phyloP scores from a whole-genome alignment of 2,329 filamentous ascomycete species.

The Pestalotiopsis sp. region DNA sequence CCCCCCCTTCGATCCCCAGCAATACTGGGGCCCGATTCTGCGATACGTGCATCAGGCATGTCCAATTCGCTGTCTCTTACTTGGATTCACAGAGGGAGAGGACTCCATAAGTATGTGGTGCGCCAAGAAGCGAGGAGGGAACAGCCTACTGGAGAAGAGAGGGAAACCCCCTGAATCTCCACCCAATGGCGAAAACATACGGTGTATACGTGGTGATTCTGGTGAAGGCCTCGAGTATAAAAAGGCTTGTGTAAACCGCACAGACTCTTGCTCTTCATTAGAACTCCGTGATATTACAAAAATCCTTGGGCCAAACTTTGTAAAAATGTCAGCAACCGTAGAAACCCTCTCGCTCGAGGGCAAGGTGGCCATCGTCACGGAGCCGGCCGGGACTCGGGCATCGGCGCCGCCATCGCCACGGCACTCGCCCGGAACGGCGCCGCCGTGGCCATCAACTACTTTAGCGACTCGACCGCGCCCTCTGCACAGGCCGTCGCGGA shows the following conservation, averaged over 20 bases:
- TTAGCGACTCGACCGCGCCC: constrained; percentile 18
- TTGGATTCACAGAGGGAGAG: no score
- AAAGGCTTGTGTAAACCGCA: not conserved
- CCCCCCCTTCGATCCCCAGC: no score
- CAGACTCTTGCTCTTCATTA: not conserved
- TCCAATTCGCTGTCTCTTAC: no score
- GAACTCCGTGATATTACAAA: not conserved
- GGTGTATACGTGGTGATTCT: not conserved
- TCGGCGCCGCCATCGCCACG: constrained; percentile 35
- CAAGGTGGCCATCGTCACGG: constrained; percentile 39
- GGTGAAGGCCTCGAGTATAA: not conserved
- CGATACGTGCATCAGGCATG: no score
- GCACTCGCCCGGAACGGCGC: constrained; percentile 25
- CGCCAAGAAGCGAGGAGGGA: no score
- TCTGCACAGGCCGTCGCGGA: constrained; percentile 19
- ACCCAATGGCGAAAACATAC: no score
- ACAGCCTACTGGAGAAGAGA: no score
- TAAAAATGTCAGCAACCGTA: not conserved
- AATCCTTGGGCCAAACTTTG: not conserved
- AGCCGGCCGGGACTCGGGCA: constrained; percentile 36
- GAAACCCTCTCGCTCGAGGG: constrained; percentile 33
- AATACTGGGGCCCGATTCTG: no score
- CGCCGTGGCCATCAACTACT: constrained; percentile 23
- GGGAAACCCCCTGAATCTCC: no score
- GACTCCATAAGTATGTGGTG: no score